Percentiles rank a stretch among this genome's conserved stretches.
Evolutionary conservation across 2,329 filamentous ascomycete species (phyloP).

Genomic region (Hymenoscyphus repandus): DNA sequence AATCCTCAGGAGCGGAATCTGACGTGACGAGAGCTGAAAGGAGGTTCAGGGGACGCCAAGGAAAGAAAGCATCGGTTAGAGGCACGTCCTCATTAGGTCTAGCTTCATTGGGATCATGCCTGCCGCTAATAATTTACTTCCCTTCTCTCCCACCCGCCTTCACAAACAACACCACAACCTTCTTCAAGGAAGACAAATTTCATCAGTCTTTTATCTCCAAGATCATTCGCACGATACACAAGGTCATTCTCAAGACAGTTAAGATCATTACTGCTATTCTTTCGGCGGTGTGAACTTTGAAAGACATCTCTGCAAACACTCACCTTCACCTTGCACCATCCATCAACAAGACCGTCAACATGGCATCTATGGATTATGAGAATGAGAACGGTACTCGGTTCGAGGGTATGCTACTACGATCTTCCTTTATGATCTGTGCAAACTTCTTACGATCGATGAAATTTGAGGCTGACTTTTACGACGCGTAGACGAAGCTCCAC

Average conservation of each 20-base stretch:
- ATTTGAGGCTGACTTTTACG: slow-evolving; percentile 17
- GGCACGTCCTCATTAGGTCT: no score
- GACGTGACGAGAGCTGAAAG: no score
- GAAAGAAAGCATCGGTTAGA: no score
- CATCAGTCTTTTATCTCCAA: slow-evolving; percentile 7
- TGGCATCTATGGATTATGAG: slow-evolving; percentile 66
- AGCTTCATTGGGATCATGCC: no score
- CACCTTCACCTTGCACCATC: background rate
- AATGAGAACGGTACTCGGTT: slow-evolving; percentile 61
- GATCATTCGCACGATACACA: slow-evolving; percentile 4
- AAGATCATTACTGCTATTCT: slow-evolving; percentile 3
- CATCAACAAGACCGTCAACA: slow-evolving; percentile 17
- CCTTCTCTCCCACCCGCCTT: background rate
- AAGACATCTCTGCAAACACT: background rate
- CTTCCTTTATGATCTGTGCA: background rate
- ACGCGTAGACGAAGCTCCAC: slow-evolving; percentile 54
- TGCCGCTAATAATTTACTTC: background rate
- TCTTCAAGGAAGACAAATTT: background rate
- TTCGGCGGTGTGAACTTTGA: background rate
- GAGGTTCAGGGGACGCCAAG: no score
- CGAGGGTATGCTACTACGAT: slow-evolving; percentile 46
- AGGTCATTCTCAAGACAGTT: slow-evolving; percentile 1
- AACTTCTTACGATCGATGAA: background rate
- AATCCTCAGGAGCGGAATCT: no score
- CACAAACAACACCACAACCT: slow-evolving; percentile 2